These are phyloP conservation scores for Gaeumannomyces sp. DNA, from an alignment of 2,329 filamentous ascomycete species.

Conservation along the genomic window DNA sequence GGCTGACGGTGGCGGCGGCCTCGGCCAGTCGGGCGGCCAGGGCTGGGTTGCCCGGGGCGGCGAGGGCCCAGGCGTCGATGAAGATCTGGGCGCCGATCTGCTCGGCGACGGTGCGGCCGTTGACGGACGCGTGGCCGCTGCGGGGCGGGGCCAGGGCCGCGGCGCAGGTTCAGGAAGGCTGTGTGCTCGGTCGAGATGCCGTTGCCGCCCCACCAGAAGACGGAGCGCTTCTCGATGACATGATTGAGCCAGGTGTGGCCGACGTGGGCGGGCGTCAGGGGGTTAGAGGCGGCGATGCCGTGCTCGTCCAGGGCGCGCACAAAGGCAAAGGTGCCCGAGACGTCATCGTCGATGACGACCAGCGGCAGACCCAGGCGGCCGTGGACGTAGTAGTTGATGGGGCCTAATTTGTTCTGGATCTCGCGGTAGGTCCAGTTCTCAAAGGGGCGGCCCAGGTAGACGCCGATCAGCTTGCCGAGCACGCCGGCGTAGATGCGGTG, in stretches of 20 bases:
- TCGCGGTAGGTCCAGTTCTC: constrained; percentile 30
- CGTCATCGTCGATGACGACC: constrained; percentile 28
- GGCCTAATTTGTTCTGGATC: constrained; percentile 25
- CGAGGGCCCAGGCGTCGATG: constrained; percentile 31
- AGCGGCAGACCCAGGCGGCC: constrained; percentile 21
- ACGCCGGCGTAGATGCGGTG: constrained; percentile 31
- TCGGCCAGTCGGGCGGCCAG: constrained; percentile 26
- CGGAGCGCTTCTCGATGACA: constrained; percentile 23
- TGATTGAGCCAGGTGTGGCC: constrained; percentile 28
- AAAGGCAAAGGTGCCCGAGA: constrained; percentile 30
- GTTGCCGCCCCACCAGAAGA: constrained; percentile 33
- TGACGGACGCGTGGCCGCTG: constrained; percentile 23
- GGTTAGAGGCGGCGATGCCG: constrained; percentile 5
- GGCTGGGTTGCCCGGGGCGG: constrained; percentile 23
- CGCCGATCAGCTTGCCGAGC: constrained; percentile 31
- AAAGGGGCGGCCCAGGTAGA: constrained; percentile 31
- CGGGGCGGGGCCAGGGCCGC: constrained; percentile 26
- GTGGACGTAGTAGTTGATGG: constrained; percentile 27
- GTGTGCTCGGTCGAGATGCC: constrained; percentile 34
- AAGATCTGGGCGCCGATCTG: constrained; percentile 35
- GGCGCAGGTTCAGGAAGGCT: constrained; percentile 30
- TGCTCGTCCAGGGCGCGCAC: constrained; percentile 29
- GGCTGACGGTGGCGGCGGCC: constrained; percentile 28
- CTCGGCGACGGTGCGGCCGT: constrained; percentile 26
- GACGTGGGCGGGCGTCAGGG: constrained; percentile 17